Evolutionary conservation across 768 basidiomycete species (phyloP).

Genomic region (Kwoniella sp.): DNA sequence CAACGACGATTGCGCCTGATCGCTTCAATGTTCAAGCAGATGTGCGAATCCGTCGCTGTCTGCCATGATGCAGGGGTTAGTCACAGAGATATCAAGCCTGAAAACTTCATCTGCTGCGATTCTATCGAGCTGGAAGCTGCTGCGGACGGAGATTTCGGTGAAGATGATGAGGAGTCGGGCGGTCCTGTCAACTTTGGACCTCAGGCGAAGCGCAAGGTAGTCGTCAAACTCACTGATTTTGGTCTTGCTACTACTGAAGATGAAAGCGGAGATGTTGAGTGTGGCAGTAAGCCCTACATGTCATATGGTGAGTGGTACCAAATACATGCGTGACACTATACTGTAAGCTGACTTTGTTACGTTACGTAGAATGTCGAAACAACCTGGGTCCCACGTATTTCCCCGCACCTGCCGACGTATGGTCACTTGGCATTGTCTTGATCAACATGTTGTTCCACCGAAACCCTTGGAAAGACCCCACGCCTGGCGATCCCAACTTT

Average conservation of each 20-base stretch:
- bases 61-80: constrained; percentile 90
- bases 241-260: constrained; percentile 87
- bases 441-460: constrained; percentile 99
- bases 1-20: constrained; percentile 87
- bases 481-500: constrained; percentile 75
- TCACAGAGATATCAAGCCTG: constrained; percentile 98
- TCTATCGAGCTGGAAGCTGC: constrained; percentile 50
- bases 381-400: constrained; percentile 92
- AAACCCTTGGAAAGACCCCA: constrained; percentile 97
- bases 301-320: constrained; percentile 72
- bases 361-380: constrained; percentile 93
- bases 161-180: constrained; percentile 53
- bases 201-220: constrained; percentile 73
- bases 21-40: constrained; percentile 95
- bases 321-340: background rate
- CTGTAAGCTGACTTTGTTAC: background rate
- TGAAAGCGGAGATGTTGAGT: constrained; percentile 93
- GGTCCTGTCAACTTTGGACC: constrained; percentile 59
- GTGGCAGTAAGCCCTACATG: constrained; percentile 98
- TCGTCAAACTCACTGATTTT: constrained; percentile 97
- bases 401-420: constrained; percentile 94
- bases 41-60: constrained; percentile 95
- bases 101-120: constrained; percentile 66
- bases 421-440: constrained; percentile 97
- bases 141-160: constrained; percentile 51